These are phyloP conservation scores for Samsoniella hepiali DNA, from an alignment of 2,329 filamentous ascomycete genomes.

Conservation along the genomic window DNA sequence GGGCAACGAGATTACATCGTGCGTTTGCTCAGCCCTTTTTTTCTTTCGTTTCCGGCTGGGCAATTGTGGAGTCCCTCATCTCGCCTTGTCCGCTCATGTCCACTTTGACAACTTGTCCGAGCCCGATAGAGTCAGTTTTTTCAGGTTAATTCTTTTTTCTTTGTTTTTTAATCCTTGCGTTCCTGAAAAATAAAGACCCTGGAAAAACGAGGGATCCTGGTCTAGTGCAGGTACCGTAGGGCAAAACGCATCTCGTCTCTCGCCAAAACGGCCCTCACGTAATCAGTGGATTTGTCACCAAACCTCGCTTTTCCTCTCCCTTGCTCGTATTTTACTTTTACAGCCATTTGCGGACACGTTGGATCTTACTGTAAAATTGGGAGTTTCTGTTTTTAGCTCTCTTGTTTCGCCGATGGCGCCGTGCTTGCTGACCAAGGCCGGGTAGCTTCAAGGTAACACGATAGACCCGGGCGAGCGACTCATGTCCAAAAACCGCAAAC, in stretches of 20 bases:
- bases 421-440: background rate
- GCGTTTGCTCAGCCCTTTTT: constrained; percentile 7
- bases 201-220: background rate
- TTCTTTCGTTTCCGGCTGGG: background rate
- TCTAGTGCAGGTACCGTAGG: background rate
- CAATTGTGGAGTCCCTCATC: background rate
- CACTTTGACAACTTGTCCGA: constrained; percentile 2
- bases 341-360: background rate
- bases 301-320: background rate
- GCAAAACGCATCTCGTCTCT: too few relatives aligned
- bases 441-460: too few relatives aligned
- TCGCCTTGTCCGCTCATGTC: constrained; percentile 12
- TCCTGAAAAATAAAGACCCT: background rate
- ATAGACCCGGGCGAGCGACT: background rate
- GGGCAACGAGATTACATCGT: constrained; percentile 1
- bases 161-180: background rate
- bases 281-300: constrained; percentile 7
- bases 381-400: background rate
- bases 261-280: background rate
- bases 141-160: background rate
- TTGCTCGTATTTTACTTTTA: background rate
- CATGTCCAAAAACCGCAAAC: background rate
- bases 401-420: background rate
- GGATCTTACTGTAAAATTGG: background rate
- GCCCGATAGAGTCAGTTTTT: background rate